A percentile compares a stretch with the other conserved stretches of the same genome.
These are phyloP conservation scores for Leccinum solheimii DNA, from an alignment of 1,284 basidiomycete species.

Conservation along the genomic window DNA sequence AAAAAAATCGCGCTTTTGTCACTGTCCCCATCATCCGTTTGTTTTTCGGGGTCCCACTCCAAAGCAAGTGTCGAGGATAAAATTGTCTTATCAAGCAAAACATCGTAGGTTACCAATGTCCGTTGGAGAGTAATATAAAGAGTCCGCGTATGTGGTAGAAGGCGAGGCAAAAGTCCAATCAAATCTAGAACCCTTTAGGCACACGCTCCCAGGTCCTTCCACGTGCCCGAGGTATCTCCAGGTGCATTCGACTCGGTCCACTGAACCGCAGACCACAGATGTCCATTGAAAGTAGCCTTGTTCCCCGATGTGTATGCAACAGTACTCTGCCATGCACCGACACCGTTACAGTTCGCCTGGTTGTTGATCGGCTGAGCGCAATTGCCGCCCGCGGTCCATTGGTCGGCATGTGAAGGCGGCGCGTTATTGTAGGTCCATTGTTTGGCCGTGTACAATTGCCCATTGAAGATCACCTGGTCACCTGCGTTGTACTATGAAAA, in stretches of 20 bases:
- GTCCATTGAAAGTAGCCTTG: conserved; percentile 14
- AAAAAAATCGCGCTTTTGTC: neutral
- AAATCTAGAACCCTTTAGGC: neutral
- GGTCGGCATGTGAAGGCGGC: conserved; percentile 18
- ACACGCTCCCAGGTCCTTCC: conserved; percentile 29
- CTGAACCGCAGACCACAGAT: conserved; percentile 28
- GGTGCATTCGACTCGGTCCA: conserved; percentile 27
- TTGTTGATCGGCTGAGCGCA: conserved; percentile 28
- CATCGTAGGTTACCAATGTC: neutral
- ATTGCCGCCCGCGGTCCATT: conserved; percentile 18
- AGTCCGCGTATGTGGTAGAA: neutral
- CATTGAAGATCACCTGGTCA: conserved; percentile 22
- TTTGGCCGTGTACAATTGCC: conserved; percentile 24
- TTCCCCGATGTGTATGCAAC: conserved; percentile 22
- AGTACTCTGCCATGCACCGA: conserved; percentile 16
- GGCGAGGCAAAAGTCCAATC: neutral
- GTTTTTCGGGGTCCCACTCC: neutral
- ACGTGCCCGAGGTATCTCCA: conserved; percentile 29
- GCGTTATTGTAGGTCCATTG: conserved; percentile 33
- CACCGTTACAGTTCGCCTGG: conserved; percentile 21
- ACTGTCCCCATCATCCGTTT: neutral
- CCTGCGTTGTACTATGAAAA: conserved; percentile 24
- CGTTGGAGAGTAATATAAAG: neutral
- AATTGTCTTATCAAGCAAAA: neutral
- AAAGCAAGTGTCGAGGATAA: neutral